Evolutionary conservation across 257 asterid genomes (phyloP).

Genomic region (Petunia secreta): DNA sequence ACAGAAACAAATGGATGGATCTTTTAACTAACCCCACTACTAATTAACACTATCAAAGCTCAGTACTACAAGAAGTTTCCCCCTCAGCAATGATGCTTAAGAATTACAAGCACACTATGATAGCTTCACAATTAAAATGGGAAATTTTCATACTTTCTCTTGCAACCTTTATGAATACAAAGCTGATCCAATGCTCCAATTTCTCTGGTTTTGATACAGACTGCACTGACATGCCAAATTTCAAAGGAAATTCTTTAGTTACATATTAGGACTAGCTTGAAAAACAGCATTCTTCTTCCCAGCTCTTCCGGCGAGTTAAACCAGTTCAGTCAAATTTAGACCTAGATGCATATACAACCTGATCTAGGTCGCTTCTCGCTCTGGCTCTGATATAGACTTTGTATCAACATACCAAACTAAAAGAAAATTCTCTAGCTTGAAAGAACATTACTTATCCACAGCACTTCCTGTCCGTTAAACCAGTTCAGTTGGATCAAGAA

Average conservation of each 20-base stretch:
- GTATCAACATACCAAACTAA: background rate
- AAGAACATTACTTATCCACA: background rate
- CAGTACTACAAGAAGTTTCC: background rate
- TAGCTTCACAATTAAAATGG: background rate
- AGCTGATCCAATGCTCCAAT: background rate
- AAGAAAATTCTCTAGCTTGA: background rate
- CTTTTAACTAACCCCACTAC: background rate
- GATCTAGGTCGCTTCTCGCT: background rate
- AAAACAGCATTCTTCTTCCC: background rate
- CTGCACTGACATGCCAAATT: conserved; percentile 1
- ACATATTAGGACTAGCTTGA: conserved; percentile 8
- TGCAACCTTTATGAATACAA: background rate
- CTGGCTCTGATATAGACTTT: background rate
- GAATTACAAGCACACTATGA: background rate
- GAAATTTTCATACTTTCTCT: too few relatives aligned
- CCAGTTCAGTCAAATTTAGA: background rate
- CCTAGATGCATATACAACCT: background rate
- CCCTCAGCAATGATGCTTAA: background rate
- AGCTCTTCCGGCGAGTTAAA: background rate
- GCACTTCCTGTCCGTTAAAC: background rate
- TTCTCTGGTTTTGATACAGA: background rate
- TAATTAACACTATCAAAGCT: background rate
- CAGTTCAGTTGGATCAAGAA: background rate
- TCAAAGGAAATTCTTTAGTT: background rate
- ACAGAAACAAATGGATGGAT: background rate